Base-by-base conservation (phyloP, 768 basidiomycete genomes). In the Gelatoporia subvermispora region DNA sequence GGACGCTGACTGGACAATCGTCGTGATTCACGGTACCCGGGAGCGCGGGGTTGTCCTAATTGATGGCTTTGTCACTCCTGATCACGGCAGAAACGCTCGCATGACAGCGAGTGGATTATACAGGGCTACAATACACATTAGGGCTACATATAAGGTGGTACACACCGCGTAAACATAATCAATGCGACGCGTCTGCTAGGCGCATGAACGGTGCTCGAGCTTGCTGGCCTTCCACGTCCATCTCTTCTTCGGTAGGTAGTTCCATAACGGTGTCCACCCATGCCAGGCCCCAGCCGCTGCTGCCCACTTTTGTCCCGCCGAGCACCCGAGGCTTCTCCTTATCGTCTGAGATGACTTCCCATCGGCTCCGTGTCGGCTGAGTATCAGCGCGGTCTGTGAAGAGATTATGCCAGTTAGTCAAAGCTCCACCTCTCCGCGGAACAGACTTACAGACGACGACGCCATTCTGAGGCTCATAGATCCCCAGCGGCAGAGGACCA, bases 401-500 rank as follows among this genome's bases (percentile, higher is more conserved):
- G 17, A 17, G 51, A 4, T 1, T 8, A 10, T n/a, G 51, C 37
- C 25, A 49, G 20, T 51, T 34, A 47, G 34, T 7, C 25, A 41
- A 35, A 24, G 37, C 21, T 35, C 28, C 21, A 28, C 10, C 50
- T 41, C 39, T 40, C 9, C 36, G 53, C 17, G 10, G 43, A 25
- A 22, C 50, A n/a, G n/a, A 46, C 52, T 60, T 60, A 91, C 90
- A 88, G 58, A 85, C 78, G 5, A 91, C 76, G 25, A 84, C 62
- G 35, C 84, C 82, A 0, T 84, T 76, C 60, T 95, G 91, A 8
- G 90, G 82, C 56, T 95, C 93, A 58, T 93, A 94, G 18, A 84
- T 72, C 1, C 89, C 91, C 36, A 82, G 56, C 1, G 84, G 82
- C 39, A 76, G 69, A 4, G 54, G 53, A 8, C 48, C 59, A 20